These are phyloP conservation scores for Yueomyces sp. DNA, from an alignment of 1,139 yeast genomes.

Conservation along the genomic window DNA sequence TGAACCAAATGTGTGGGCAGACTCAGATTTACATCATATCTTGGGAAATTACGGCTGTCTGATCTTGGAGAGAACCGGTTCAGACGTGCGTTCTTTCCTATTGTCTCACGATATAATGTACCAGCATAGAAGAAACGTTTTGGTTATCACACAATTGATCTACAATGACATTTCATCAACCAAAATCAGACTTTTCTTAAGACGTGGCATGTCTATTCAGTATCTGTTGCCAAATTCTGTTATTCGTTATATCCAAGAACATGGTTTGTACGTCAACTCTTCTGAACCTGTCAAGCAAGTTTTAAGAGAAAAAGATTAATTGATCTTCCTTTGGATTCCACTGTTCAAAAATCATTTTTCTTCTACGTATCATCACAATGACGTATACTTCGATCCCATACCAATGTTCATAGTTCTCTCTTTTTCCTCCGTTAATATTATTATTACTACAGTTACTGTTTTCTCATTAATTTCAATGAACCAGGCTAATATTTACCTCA, in stretches of 20 bases:
- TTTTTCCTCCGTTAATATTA: too few relatives aligned
- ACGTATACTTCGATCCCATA: too few relatives aligned
- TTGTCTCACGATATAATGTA: constrained; percentile 93
- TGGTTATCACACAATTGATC: constrained; percentile 89
- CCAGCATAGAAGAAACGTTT: constrained; percentile 84
- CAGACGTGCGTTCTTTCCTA: constrained; percentile 86
- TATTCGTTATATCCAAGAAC: constrained; percentile 87
- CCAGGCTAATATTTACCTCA: too few relatives aligned
- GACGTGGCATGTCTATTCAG: constrained; percentile 96
- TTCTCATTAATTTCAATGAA: too few relatives aligned
- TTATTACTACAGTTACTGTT: too few relatives aligned
- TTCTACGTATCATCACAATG: too few relatives aligned
- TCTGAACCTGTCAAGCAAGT: constrained; percentile 92
- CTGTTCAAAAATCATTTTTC: too few relatives aligned
- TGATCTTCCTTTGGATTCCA: neutral
- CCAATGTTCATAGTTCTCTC: too few relatives aligned
- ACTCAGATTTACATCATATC: constrained; percentile 86
- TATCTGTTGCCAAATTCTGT: constrained; percentile 89
- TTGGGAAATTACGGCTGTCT: constrained; percentile 92
- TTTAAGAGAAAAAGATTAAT: constrained; percentile 34
- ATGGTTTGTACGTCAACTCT: constrained; percentile 70
- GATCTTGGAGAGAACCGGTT: constrained; percentile 92
- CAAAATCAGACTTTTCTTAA: constrained; percentile 77
- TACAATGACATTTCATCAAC: constrained; percentile 95
- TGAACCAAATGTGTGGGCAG: constrained; percentile 99